A percentile compares a stretch with the other conserved stretches of the same genome.
phyloP scores from a whole-genome alignment of 306 rosid genomes.

The Carpinus viminea region DNA sequence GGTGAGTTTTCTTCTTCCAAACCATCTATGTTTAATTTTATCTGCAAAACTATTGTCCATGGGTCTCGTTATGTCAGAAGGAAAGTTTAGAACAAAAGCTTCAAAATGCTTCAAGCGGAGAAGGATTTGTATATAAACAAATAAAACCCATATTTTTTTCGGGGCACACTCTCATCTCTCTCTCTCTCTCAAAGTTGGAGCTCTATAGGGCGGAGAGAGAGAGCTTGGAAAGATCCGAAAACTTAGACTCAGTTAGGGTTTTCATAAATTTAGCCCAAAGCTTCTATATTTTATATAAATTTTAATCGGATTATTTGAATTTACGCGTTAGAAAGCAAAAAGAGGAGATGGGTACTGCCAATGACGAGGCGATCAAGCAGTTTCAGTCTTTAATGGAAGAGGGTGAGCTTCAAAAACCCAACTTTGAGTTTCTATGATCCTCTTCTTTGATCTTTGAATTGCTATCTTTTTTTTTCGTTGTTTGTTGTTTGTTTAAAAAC shows the following conservation, averaged over 20 bases:
- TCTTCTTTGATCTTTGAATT: conserved; percentile 35
- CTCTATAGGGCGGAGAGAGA: conserved; percentile 5
- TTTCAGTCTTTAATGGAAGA: conserved; percentile 63
- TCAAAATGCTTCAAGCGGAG: too few species aligned
- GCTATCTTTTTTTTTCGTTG: background rate
- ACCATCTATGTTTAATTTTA: too few species aligned
- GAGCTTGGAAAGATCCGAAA: conserved; percentile 12
- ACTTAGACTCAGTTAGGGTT: conserved; percentile 29
- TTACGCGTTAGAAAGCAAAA: conserved; percentile 7
- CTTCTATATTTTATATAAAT: conserved; percentile 25
- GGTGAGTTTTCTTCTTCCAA: too few species aligned
- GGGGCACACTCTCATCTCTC: background rate
- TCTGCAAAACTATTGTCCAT: too few species aligned
- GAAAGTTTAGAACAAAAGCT: too few species aligned
- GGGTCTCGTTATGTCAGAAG: too few species aligned
- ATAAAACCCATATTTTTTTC: background rate
- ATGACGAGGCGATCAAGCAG: conserved; percentile 80
- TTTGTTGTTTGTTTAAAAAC: conserved; percentile 12
- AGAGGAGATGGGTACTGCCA: conserved; percentile 56
- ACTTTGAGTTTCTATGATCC: conserved; percentile 20
- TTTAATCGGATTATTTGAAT: background rate
- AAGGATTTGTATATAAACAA: too few species aligned
- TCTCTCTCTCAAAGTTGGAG: conserved; percentile 14
- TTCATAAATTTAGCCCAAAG: background rate
- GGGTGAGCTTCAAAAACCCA: conserved; percentile 38